Percentiles rank a stretch among this genome's conserved stretches.
Conservation (phyloP, 2,329 filamentous ascomycete species). For the Phaeosphaeriaceae sp. region DNA sequence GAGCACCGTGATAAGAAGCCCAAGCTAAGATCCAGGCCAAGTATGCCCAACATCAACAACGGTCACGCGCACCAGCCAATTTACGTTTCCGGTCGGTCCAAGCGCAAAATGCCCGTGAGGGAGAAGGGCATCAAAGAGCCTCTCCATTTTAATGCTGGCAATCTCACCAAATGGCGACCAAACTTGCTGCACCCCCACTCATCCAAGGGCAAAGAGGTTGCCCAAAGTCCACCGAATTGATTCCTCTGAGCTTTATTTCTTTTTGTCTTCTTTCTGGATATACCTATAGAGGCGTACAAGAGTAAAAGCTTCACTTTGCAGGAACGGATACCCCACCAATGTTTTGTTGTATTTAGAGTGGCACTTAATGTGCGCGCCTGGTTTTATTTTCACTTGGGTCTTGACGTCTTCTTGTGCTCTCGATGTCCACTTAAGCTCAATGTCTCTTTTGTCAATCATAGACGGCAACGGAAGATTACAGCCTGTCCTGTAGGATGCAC, state of each 20-base stretch:
- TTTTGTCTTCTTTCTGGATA: constrained; percentile 3
- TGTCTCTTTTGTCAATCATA: constrained; percentile 14
- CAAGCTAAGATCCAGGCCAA: constrained; percentile 47
- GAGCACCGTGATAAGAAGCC: constrained; percentile 52
- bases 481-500: constrained; percentile 2
- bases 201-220: constrained; percentile 46
- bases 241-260: neutral
- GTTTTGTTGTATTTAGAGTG: constrained; percentile 19
- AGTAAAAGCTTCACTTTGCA: constrained; percentile 25
- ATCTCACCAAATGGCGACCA: constrained; percentile 44
- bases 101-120: constrained; percentile 50
- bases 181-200: constrained; percentile 41
- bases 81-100: constrained; percentile 51
- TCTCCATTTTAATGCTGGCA: constrained; percentile 48
- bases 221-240: constrained; percentile 18
- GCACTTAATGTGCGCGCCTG: constrained; percentile 1
- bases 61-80: constrained; percentile 38
- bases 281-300: constrained; percentile 23
- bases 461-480: constrained; percentile 9
- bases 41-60: constrained; percentile 39
- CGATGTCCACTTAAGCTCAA: neutral
- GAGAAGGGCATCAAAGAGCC: constrained; percentile 49
- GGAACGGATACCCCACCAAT: constrained; percentile 34
- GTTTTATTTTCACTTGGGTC: neutral
- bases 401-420: neutral